Percentiles rank a stretch among this genome's conserved stretches.
phyloP scores from a whole-genome alignment of 768 basidiomycete species.

The Lactarius pseudohatsudake region DNA sequence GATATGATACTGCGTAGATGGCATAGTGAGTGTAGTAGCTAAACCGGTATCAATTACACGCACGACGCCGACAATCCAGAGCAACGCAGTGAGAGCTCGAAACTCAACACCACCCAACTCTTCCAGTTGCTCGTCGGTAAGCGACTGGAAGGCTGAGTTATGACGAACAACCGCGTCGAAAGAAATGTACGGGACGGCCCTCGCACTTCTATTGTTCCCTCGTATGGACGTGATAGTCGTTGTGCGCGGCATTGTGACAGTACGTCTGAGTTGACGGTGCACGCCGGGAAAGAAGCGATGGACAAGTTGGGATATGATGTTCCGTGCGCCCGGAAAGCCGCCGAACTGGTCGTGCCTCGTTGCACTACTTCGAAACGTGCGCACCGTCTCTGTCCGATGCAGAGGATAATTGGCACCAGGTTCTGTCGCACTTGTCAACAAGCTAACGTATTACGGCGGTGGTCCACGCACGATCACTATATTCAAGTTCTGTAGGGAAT shows the following conservation, averaged over 20 bases:
- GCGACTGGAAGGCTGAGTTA: constrained; percentile 67
- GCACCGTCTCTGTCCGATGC: constrained; percentile 29
- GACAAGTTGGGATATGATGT: constrained; percentile 52
- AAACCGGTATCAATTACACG: constrained; percentile 34
- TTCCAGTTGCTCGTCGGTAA: constrained; percentile 82
- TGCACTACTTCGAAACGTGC: constrained; percentile 22
- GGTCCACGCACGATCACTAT: constrained; percentile 21
- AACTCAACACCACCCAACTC: constrained; percentile 95
- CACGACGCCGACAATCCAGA: constrained; percentile 79
- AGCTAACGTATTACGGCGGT: constrained; percentile 2
- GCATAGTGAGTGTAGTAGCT: constrained; percentile 7
- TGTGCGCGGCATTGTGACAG: constrained; percentile 73
- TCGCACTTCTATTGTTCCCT: constrained; percentile 43
- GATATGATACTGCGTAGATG: constrained; percentile 67
- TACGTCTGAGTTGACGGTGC: constrained; percentile 57
- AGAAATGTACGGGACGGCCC: constrained; percentile 73
- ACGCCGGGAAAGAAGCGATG: constrained; percentile 62
- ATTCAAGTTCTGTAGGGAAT: constrained; percentile 1
- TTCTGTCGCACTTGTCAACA: constrained; percentile 6
- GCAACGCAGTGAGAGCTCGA: constrained; percentile 72
- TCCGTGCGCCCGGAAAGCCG: constrained; percentile 72
- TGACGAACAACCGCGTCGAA: constrained; percentile 85
- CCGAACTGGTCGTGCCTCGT: constrained; percentile 52
- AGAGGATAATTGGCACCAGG: constrained; percentile 25
- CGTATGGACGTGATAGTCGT: constrained; percentile 55